Base-by-base conservation (phyloP, 2,329 filamentous ascomycete genomes). In the Pezicula carpinea region DNA sequence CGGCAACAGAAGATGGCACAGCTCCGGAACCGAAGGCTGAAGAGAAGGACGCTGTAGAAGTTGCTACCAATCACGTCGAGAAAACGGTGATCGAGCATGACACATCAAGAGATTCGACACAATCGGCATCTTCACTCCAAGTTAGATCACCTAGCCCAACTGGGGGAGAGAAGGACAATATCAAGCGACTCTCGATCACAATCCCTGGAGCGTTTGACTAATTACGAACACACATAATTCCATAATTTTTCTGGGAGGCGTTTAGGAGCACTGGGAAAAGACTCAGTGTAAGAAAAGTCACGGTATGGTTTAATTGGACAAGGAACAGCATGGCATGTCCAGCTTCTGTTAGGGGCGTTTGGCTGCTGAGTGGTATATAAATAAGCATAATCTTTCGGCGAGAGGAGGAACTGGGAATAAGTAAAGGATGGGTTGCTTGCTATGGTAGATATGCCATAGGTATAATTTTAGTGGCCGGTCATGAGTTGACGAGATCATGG, bases 171-270 rank as follows among this genome's bases (percentile, higher is more conserved):
- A 63, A 58, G 33, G 62, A 64, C 19, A 60, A 53, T 38, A 49
- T 48, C 21, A 56, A 67, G 48, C 57, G 61, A 42, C 57, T 69
- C 38, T 68, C 67, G 14, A 64, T 69, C 26, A 61, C 66, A 13
- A 69, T 70, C 46, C 67, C 65, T 21, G 57, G 59, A 11, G 49
- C 59, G 17, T 62, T 58, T 40, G 51, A 54, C 18, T 54, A 39
- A 55, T 38, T 38, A 13, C 35, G 7, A 3, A 21, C 14, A 38
- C 15, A 38, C 21, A 38, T 38, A 19, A 19, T 38, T 21, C 35
- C 17, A 38, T 18, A 29, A 29, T 29, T 13, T 29, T 13, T 29
- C 26, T 29, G 26, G 26, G 8, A 29, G 26, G 26, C 26, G 26
- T 29, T 29, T 29, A 2, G 26, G 26, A 11, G 26, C 13, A 29